Evolutionary conservation across 768 basidiomycete species (phyloP).

Genomic region (Leccinum fibrillosum): DNA sequence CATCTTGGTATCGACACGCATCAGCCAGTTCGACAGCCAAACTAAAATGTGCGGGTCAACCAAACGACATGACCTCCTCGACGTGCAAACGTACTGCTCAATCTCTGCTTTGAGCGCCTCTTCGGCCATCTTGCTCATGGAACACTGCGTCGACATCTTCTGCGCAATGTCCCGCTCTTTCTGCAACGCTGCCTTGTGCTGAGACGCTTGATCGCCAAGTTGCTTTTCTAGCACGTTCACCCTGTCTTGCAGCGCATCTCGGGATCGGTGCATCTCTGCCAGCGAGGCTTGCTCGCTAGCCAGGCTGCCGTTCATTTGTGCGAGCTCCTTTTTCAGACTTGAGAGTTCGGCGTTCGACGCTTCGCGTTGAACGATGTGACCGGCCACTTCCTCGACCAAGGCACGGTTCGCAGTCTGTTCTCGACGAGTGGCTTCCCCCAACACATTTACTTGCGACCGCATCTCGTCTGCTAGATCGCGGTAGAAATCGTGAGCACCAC

Average conservation of each 20-base stretch:
- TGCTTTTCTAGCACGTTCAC: conserved; percentile 26
- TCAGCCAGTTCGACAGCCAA: conserved; percentile 52
- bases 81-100: conserved; percentile 49
- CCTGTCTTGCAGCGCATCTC: conserved; percentile 27
- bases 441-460: conserved; percentile 7
- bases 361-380: conserved; percentile 39
- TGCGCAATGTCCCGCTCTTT: conserved; percentile 47
- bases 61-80: background rate
- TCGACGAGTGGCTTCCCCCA: conserved; percentile 10
- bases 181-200: conserved; percentile 36
- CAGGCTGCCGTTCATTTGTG: conserved; percentile 19
- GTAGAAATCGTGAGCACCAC: conserved; percentile 36
- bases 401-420: conserved; percentile 17
- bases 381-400: conserved; percentile 37
- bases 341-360: conserved; percentile 42
- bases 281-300: conserved; percentile 21
- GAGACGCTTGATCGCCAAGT: conserved; percentile 30
- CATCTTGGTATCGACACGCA: conserved; percentile 63
- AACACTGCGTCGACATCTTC: conserved; percentile 47
- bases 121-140: conserved; percentile 62
- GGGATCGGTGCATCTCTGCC: conserved; percentile 13
- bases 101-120: conserved; percentile 66
- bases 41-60: conserved; percentile 25
- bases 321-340: conserved; percentile 37
- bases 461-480: conserved; percentile 35